phyloP scores from a whole-genome alignment of 179 eudicot species.

The Kewa caespitosa region DNA sequence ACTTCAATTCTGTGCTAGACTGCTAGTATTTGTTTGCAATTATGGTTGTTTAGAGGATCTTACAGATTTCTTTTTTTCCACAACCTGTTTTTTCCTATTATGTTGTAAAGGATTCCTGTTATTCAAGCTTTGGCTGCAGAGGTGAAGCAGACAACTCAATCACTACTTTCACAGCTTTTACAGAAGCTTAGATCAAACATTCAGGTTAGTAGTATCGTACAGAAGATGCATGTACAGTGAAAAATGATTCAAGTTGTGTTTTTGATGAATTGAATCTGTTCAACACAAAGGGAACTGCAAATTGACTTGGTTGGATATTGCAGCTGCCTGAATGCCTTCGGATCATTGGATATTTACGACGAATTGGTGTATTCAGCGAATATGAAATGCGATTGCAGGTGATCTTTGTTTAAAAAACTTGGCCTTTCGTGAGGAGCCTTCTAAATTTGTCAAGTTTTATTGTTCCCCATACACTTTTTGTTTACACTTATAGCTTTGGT shows the following conservation, averaged over 20 bases:
- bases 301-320: slow-evolving; percentile 22
- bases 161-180: slow-evolving; percentile 94
- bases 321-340: slow-evolving; percentile 99
- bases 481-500: slow-evolving; percentile 4
- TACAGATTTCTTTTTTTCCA: slow-evolving; percentile 2
- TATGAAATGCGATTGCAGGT: slow-evolving; percentile 99
- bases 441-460: background rate
- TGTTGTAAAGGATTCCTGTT: slow-evolving; percentile 58
- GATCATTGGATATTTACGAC: slow-evolving; percentile 94
- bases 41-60: slow-evolving; percentile 16
- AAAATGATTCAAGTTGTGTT: background rate
- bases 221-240: background rate
- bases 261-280: background rate
- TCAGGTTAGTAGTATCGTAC: slow-evolving; percentile 49
- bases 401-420: slow-evolving; percentile 11
- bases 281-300: background rate
- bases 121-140: slow-evolving; percentile 89
- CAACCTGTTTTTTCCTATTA: slow-evolving; percentile 2
- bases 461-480: background rate
- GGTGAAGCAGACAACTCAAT: slow-evolving; percentile 91
- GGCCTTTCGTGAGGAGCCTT: background rate
- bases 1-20: slow-evolving; percentile 9
- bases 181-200: slow-evolving; percentile 93
- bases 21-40: background rate
- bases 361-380: slow-evolving; percentile 90